Conservation (phyloP, 2,329 filamentous ascomycete genomes). For the Aspergillus tubingensis region DNA sequence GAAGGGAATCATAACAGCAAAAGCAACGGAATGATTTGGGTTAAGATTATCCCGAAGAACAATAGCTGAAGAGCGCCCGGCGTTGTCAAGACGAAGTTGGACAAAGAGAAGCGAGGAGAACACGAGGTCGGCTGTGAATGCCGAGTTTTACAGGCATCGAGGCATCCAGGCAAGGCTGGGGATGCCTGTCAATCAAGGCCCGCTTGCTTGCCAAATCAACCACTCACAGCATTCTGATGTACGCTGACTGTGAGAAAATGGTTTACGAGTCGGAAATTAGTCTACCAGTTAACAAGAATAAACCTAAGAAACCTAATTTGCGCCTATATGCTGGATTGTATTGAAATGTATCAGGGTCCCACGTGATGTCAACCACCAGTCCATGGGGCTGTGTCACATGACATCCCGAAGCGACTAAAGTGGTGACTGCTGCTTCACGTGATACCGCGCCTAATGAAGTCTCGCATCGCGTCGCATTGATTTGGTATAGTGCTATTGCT, state of each 20-base stretch:
- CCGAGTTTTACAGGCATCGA: conserved; percentile 10
- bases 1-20: background rate
- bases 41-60: background rate
- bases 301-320: background rate
- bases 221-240: background rate
- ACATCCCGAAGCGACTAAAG: background rate
- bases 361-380: background rate
- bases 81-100: background rate
- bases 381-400: background rate
- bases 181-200: background rate
- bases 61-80: conserved; percentile 1
- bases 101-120: conserved; percentile 8
- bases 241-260: background rate
- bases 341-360: background rate
- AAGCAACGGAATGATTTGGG: background rate
- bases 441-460: conserved; percentile 14
- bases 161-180: conserved; percentile 1
- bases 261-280: too few relatives aligned
- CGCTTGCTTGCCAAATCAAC: background rate
- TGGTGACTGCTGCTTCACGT: conserved; percentile 12
- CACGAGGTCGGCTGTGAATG: conserved; percentile 10
- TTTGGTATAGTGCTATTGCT: background rate
- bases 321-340: background rate
- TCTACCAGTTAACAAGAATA: too few relatives aligned
- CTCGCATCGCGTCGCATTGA: background rate